A percentile compares a stretch with the other conserved stretches of the same genome.
Evolutionary conservation across 208 protist genomes (phyloP).

Genomic region (Balamuthia mandrillaris): DNA sequence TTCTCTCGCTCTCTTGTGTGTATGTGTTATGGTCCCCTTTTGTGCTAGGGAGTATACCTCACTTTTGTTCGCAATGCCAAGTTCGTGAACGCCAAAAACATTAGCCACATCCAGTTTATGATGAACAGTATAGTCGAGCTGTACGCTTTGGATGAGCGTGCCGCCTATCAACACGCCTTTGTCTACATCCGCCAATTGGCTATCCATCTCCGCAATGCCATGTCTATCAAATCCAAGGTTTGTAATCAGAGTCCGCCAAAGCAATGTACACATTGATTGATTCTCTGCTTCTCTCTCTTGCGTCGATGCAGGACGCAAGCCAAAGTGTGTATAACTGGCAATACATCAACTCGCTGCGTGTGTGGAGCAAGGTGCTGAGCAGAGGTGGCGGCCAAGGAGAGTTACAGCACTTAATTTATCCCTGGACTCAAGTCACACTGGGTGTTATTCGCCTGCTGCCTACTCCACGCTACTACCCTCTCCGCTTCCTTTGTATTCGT

Average conservation of each 20-base stretch:
- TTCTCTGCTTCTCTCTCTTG: too few relatives aligned
- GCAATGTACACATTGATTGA: too few relatives aligned
- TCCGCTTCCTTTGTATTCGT: constrained; percentile 88
- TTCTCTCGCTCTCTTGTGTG: background rate
- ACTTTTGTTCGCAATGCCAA: constrained; percentile 81
- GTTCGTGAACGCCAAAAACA: constrained; percentile 63
- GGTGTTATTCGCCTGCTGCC: constrained; percentile 74
- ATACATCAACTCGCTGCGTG: constrained; percentile 86
- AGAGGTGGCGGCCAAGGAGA: constrained; percentile 10
- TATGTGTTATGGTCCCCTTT: constrained; percentile 57
- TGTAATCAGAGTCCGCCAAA: too few relatives aligned
- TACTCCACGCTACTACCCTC: constrained; percentile 87
- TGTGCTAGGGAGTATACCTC: constrained; percentile 88
- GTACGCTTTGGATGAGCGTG: constrained; percentile 86
- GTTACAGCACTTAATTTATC: constrained; percentile 84
- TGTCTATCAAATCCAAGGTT: constrained; percentile 70
- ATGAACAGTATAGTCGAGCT: constrained; percentile 90
- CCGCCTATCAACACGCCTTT: constrained; percentile 91
- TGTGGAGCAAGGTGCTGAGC: constrained; percentile 87
- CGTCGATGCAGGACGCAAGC: too few relatives aligned
- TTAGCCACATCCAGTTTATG: constrained; percentile 82
- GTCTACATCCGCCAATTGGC: constrained; percentile 95
- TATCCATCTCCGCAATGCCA: constrained; percentile 89
- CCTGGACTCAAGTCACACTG: constrained; percentile 84
- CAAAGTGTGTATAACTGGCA: constrained; percentile 95